phyloP scores from a whole-genome alignment of 352 stramenopile genomes.

The Pythium grandisporangium region DNA sequence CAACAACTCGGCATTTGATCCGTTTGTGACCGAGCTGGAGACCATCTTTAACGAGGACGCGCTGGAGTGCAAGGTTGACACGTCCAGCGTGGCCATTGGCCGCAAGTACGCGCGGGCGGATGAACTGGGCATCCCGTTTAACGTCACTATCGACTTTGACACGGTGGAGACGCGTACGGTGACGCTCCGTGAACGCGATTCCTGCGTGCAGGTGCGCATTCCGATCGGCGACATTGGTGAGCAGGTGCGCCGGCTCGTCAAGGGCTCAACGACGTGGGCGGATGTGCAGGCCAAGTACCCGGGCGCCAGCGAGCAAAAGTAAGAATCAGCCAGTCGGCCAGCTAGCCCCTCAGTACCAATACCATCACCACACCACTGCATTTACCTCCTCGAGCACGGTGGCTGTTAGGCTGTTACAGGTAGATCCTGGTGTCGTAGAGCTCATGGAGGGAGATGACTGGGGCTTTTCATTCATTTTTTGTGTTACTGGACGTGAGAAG shows the following conservation, averaged over 20 bases:
- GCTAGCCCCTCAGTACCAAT: too few species aligned
- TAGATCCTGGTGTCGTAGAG: too few species aligned
- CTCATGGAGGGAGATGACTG: too few species aligned
- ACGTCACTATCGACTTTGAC: conserved; percentile 98
- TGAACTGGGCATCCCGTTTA: conserved; percentile 98
- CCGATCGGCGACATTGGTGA: conserved; percentile 74
- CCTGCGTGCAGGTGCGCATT: conserved; percentile 93
- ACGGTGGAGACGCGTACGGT: conserved; percentile 89
- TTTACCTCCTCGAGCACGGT: too few species aligned
- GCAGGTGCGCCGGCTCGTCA: conserved; percentile 85
- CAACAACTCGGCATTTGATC: conserved; percentile 80
- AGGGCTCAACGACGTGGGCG: conserved; percentile 77
- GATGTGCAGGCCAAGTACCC: conserved; percentile 76
- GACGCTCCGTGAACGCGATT: conserved; percentile 97
- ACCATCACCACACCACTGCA: too few species aligned
- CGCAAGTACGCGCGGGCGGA: conserved; percentile 95
- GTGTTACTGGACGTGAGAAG: too few species aligned
- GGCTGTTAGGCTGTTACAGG: too few species aligned
- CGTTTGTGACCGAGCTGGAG: conserved; percentile 75
- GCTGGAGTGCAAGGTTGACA: conserved; percentile 91
- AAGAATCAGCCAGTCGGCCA: too few species aligned
- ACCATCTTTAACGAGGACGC: conserved; percentile 45
- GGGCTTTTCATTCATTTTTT: too few species aligned
- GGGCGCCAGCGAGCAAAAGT: too few species aligned
- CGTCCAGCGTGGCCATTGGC: conserved; percentile 93